Percentiles rank a stretch among this genome's conserved stretches.
These are phyloP conservation scores for Sporothrix euskadiensis DNA, from an alignment of 2,329 filamentous ascomycete genomes.

Conservation along the genomic window DNA sequence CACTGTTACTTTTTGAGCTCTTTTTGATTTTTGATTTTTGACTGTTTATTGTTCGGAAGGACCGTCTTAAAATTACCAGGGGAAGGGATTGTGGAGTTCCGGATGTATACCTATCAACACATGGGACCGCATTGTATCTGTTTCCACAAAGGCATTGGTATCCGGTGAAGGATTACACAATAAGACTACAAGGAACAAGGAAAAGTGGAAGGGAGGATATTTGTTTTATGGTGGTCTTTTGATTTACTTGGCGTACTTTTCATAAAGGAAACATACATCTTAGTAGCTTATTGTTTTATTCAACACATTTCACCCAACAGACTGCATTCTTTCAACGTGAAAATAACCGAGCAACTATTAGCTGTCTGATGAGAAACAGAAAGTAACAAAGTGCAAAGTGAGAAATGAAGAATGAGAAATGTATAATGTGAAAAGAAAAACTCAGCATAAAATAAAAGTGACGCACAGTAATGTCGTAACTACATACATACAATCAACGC, in stretches of 20 bases:
- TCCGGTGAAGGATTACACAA: background rate
- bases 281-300: conserved; percentile 5
- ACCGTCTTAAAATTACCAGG: background rate
- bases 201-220: background rate
- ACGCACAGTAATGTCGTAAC: background rate
- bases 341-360: no score
- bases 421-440: background rate
- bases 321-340: background rate
- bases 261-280: background rate
- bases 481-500: conserved; percentile 6
- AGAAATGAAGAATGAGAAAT: background rate
- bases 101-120: background rate
- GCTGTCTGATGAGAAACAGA: background rate
- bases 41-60: background rate
- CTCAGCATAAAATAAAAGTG: background rate
- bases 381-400: background rate
- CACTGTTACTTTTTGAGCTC: background rate
- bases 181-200: background rate
- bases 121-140: background rate
- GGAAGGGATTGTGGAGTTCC: background rate
- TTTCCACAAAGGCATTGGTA: background rate
- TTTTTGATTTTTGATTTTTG: background rate
- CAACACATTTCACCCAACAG: background rate
- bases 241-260: background rate
- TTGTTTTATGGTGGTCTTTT: background rate